Conservation (phyloP, 2,329 filamentous ascomycete species). For the Stagonosporopsis cucurbitacearum region DNA sequence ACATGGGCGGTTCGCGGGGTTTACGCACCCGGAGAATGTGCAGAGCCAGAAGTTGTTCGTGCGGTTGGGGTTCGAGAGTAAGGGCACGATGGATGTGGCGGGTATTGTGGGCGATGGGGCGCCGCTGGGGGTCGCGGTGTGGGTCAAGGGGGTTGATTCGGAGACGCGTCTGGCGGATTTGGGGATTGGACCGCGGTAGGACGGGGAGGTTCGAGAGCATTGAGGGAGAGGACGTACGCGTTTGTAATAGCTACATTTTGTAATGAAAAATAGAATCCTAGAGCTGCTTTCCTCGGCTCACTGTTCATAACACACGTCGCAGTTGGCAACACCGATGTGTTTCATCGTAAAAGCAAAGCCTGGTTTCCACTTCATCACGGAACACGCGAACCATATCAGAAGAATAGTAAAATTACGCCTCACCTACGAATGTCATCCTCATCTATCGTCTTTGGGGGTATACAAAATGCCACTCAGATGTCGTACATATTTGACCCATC, state of each 20-base stretch:
- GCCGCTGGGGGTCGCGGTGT: conserved; percentile 12
- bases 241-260: not conserved
- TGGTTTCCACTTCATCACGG: not conserved
- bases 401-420: conserved; percentile 14
- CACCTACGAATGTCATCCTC: conserved; percentile 6
- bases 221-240: not conserved
- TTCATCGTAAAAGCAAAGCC: not conserved
- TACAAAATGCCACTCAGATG: conserved; percentile 17
- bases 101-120: conserved; percentile 11
- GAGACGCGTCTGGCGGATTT: conserved; percentile 2
- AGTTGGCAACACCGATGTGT: too few relatives aligned
- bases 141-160: conserved; percentile 12
- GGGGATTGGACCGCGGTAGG: conserved; percentile 1
- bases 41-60: conserved; percentile 25
- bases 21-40: conserved; percentile 25
- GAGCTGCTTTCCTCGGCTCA: not conserved
- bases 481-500: conserved; percentile 5
- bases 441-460: conserved; percentile 16
- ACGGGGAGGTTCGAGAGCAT: not conserved
- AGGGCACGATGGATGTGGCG: conserved; percentile 18
- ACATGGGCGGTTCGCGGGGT: conserved; percentile 21
- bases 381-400: not conserved
- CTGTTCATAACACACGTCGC: not conserved
- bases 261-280: not conserved
- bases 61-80: conserved; percentile 29